Evolutionary conservation across 2,329 filamentous ascomycete genomes (phyloP), one percentile per base, ranked within the genome.

Genomic region (Verticillium dahliae): DNA sequence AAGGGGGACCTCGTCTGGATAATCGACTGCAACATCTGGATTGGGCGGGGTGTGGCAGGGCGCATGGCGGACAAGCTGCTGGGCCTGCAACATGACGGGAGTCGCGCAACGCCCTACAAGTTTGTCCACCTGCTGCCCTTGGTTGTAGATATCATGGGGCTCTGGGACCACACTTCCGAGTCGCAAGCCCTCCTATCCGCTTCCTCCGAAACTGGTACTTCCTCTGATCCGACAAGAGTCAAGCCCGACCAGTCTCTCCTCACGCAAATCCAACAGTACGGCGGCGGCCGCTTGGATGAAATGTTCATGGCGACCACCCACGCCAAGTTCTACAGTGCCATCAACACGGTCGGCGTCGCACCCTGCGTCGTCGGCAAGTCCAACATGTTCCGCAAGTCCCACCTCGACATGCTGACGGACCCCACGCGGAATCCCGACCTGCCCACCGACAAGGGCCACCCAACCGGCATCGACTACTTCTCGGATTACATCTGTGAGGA

Each of bases 401-500:
- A 99, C 69, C 85, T 99, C 39, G 86, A 97, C 74, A 83, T 84
- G 66, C 84, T 95, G 9, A 88, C 87, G 37, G 74, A 83, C 69
- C 73, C 82, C 39, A 58, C 72, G 59, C 74, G 70, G 66, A 82
- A 81, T 67, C 79, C 77, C 33, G 68, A 77, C 65, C 73, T 79
- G 67, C 69, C 73, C 64, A 67, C 72, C 55, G 69, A 77, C 69
- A 67, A 75, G 61, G 62, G 78, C 69, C 73, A 81, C 67, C 72
- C 86, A 76, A 72, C 72, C 0, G 96, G 95, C 0, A 88, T 99
- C 66, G 92, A 98, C 74, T 93, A 88, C 76, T 99, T 99, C 76
- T 96, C 92, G 2, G 84, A 91, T 66, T 96, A 97, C 71, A 97
- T 99, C 71, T 99, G 95, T 78, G 96, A 99, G 73, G 95, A 99